A percentile compares a stretch with the other conserved stretches of the same genome.
phyloP scores from a whole-genome alignment of 2,329 filamentous ascomycete genomes.

The Aspergillus fumigatiaffinis region DNA sequence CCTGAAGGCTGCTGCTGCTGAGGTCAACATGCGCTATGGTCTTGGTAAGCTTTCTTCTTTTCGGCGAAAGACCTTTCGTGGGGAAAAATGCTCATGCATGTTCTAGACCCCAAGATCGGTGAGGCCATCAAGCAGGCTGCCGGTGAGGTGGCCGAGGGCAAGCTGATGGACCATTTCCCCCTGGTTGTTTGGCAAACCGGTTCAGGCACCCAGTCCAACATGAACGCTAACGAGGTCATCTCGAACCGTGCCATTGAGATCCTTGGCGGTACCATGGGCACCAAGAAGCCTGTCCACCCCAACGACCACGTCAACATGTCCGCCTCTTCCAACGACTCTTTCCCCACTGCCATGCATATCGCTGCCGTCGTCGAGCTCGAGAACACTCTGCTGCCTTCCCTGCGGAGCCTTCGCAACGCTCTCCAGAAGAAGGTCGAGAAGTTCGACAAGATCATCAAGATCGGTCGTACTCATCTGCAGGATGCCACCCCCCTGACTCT shows the following conservation, averaged over 20 bases:
- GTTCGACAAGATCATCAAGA: constrained; percentile 97
- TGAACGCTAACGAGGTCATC: constrained; percentile 99
- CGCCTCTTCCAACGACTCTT: constrained; percentile 97
- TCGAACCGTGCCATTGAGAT: constrained; percentile 99
- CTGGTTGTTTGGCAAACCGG: constrained; percentile 99
- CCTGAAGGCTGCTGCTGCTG: constrained; percentile 92
- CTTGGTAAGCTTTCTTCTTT: constrained; percentile 53
- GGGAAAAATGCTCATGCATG: constrained; percentile 1
- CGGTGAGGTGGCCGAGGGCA: constrained; percentile 85
- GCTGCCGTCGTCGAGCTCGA: constrained; percentile 93
- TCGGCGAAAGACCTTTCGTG: constrained; percentile 7
- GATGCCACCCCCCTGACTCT: constrained; percentile 94
- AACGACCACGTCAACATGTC: constrained; percentile 99
- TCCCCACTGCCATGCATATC: constrained; percentile 99
- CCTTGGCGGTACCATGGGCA: constrained; percentile 85
- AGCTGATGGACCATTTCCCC: constrained; percentile 95
- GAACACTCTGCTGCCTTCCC: constrained; percentile 74
- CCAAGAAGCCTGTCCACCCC: constrained; percentile 97
- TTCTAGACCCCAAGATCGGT: constrained; percentile 76
- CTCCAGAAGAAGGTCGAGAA: constrained; percentile 84
- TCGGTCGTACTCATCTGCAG: constrained; percentile 94
- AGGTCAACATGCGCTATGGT: constrained; percentile 91
- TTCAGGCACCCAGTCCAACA: constrained; percentile 98
- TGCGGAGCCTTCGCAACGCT: constrained; percentile 76
- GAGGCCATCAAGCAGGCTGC: constrained; percentile 93